Evolutionary conservation across 1,284 basidiomycete genomes (phyloP).

Genomic region (Papiliotrema laurentii): DNA sequence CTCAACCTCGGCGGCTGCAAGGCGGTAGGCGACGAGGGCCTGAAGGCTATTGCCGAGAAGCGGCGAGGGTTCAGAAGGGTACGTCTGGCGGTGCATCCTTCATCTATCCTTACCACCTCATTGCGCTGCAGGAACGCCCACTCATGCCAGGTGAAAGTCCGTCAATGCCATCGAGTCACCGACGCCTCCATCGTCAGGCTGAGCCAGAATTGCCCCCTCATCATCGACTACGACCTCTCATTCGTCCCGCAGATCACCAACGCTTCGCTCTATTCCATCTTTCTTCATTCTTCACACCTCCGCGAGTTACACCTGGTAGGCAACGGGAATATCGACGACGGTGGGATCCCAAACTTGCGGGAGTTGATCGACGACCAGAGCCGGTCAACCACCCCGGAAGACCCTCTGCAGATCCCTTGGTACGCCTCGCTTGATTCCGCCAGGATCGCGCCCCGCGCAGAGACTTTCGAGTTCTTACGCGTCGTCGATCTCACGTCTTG

Average conservation of each 20-base stretch:
- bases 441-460: background rate
- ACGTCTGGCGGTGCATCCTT: too few relatives aligned
- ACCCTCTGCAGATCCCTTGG: background rate
- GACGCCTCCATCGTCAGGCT: constrained; percentile 74
- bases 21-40: constrained; percentile 70
- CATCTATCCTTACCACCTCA: too few relatives aligned
- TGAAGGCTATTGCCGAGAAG: constrained; percentile 68
- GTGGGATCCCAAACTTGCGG: constrained; percentile 74
- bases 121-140: too few relatives aligned
- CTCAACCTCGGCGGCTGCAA: constrained; percentile 86
- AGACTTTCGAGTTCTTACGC: constrained; percentile 63
- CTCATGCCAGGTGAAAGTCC: constrained; percentile 78
- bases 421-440: background rate
- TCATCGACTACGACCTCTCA: constrained; percentile 92
- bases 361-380: constrained; percentile 31
- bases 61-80: constrained; percentile 69
- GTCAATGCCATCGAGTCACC: constrained; percentile 69
- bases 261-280: constrained; percentile 72
- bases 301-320: constrained; percentile 85
- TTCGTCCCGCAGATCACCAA: constrained; percentile 76
- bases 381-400: constrained; percentile 9
- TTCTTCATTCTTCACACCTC: constrained; percentile 73
- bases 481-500: constrained; percentile 89
- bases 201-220: constrained; percentile 73
- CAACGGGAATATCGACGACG: constrained; percentile 73